Evolutionary conservation across 2,329 filamentous ascomycete species (phyloP), one percentile per base, ranked within the genome.

Genomic region (Fusarium sulawesiense): DNA sequence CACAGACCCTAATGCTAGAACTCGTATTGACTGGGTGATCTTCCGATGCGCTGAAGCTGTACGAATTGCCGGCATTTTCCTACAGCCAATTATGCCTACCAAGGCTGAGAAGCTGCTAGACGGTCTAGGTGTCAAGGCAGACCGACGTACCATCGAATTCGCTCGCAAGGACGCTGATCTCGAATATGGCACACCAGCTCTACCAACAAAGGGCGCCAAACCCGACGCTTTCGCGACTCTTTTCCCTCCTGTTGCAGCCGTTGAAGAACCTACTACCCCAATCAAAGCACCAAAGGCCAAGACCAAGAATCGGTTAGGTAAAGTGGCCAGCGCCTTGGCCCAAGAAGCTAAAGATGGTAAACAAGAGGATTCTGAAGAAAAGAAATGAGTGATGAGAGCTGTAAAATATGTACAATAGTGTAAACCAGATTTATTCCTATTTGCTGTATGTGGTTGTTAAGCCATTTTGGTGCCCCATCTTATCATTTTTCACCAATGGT

Each of bases 41-140:
- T 98, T 88, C 78, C 85, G 91, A 45, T 84, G 86, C 45, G 87
- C 90, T 11, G 96, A 99, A 80, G 87, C 91, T 7, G 78, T 98
- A 48, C 91, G 96, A 40, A 88, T 98, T 25, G 84, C 86, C 1
- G 93, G 91, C 16, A 97, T 99, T 72, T 83, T 98, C 48, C 83
- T 99, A 46, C 94, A 97, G 79, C 94, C 96, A 2, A 93, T 94
- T 76, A 97, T 99, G 87, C 96, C 96, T 0, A 84, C 83, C 42
- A 97, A 97, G 79, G 87, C 93, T 48, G 80, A 81, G 13, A 82
- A 88, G 70, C 80, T 98, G 32, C 86, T 99, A 1, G 91, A 97
- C 77, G 87, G 91, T 75, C 83, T 99, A 11, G 91, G 92, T 2
- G 94, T 99, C 7, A 81, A 83, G 5, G 77, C 83, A 11, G 84